Evolutionary conservation across 2,329 filamentous ascomycete genomes (phyloP), one percentile per base, ranked within the genome.

Genomic region (Chaetomium strumarium): DNA sequence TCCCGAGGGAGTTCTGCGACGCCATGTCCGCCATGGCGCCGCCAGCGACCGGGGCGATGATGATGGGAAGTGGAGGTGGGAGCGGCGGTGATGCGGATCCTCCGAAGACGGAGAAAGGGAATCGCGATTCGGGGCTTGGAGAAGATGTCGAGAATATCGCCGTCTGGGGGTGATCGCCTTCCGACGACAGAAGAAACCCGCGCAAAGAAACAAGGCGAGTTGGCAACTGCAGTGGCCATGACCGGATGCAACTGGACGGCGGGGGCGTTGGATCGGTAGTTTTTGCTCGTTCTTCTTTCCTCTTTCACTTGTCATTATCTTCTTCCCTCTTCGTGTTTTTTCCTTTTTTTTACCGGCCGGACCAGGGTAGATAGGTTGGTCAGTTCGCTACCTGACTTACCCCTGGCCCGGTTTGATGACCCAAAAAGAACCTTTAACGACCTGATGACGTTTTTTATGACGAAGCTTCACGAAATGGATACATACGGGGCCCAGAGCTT

Each of bases 1-100:
- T 77, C 30, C 72, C 76, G 49, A 50, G 46, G 42, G 58, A 24
- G 49, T 53, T 55, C 36, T 51, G 51, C 36, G 50, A 51, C 9
- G 49, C 39, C 34, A 49, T 51, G 52, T 33, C 37, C 1, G 43
- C 33, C 2, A 7, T 54, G 43, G 52, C 36, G n/a, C 52, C 52
- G 12, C 16, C 51, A 14, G 33, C 50, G 11, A 17, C 37, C 12
- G 37, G 34, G 10, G 30, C 12, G 10, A 16, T 34, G 6, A 19
- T 9, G 16, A 50, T 13, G 14, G 34, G 17, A 1, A 40, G 41
- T 36, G 34, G 51, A 34, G 14, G 39, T 55, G 29, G 34, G 7
- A 34, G 19, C 4, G 12, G 13, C 5, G 38, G 38, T 19, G 12
- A 12, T 6, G 50, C n/a, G 16, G 40, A 48, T 34, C 20, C 33